These are phyloP conservation scores for Phytophthora cajani DNA, from an alignment of 352 stramenopile genomes.

Conservation along the genomic window DNA sequence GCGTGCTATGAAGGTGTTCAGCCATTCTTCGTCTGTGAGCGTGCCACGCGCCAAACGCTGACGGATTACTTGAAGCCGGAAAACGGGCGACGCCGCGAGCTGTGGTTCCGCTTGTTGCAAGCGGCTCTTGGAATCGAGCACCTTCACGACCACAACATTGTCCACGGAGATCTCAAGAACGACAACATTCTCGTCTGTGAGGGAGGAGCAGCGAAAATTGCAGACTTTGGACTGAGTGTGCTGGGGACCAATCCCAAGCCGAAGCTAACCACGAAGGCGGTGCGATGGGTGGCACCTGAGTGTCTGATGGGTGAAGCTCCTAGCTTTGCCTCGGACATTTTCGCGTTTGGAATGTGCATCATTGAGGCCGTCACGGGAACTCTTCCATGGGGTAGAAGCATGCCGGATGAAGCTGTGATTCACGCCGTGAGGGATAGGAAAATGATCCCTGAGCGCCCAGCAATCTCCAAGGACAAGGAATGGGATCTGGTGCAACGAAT, in stretches of 20 bases:
- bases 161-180: conserved; percentile 42
- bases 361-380: conserved; percentile 32
- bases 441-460: conserved; percentile 22
- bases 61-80: conserved; percentile 27
- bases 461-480: conserved; percentile 29
- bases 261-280: conserved; percentile 16
- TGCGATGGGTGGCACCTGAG: conserved; percentile 41
- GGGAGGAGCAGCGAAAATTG: conserved; percentile 39
- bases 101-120: conserved; percentile 40
- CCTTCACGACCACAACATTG: conserved; percentile 41
- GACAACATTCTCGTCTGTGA: conserved; percentile 40
- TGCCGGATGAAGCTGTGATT: conserved; percentile 16
- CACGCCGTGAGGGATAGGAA: conserved; percentile 25
- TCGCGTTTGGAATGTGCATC: conserved; percentile 50
- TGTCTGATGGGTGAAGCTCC: conserved; percentile 23
- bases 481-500: conserved; percentile 38
- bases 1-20: conserved; percentile 31
- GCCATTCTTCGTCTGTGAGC: conserved; percentile 41
- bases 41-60: conserved; percentile 29
- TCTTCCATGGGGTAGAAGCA: conserved; percentile 24
- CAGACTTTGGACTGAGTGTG: conserved; percentile 37
- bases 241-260: conserved; percentile 20
- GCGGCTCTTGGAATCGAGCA: conserved; percentile 40
- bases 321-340: conserved; percentile 39
- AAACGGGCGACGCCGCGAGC: conserved; percentile 26